Evolutionary conservation across 1,139 yeast species (phyloP).

Genomic region (Meyerozyma sp.): DNA sequence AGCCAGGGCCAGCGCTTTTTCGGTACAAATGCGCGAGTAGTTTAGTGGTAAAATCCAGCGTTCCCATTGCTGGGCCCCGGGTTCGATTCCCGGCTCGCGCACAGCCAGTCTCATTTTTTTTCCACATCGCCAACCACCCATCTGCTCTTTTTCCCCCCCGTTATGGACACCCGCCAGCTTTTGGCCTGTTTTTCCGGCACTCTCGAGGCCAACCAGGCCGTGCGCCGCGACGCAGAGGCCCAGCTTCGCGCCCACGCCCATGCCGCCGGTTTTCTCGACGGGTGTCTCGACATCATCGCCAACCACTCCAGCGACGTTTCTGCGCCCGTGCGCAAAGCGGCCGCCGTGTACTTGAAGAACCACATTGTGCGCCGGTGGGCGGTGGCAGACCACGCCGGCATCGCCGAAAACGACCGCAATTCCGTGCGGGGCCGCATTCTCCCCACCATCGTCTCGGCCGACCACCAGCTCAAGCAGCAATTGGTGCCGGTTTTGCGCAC

Average conservation of each 20-base stretch:
- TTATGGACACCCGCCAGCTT: constrained; percentile 63
- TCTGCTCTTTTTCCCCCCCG: not conserved
- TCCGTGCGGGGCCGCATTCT: constrained; percentile 60
- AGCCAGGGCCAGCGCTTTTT: too few relatives aligned
- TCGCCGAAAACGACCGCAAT: constrained; percentile 69
- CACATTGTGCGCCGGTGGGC: constrained; percentile 65
- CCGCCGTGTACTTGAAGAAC: constrained; percentile 86
- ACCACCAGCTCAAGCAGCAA: constrained; percentile 51
- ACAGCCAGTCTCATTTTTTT: constrained; percentile 3
- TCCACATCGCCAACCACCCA: not conserved
- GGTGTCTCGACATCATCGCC: constrained; percentile 69
- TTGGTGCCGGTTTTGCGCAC: constrained; percentile 65
- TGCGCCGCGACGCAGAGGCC: constrained; percentile 65
- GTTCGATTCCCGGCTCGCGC: constrained; percentile 19
- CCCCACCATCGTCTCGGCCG: constrained; percentile 33
- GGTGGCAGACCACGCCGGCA: constrained; percentile 16
- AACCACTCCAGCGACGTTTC: constrained; percentile 38
- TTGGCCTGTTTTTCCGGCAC: constrained; percentile 82
- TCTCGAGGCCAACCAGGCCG: constrained; percentile 58
- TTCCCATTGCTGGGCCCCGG: constrained; percentile 19
- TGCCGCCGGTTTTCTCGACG: constrained; percentile 72
- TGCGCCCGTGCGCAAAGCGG: constrained; percentile 62
- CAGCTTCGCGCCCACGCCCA: constrained; percentile 53
- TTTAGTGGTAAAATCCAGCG: constrained; percentile 17
- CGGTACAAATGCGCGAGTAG: constrained; percentile 11